phyloP scores from a whole-genome alignment of 106 monocot species.

The Dioscorea alata region DNA sequence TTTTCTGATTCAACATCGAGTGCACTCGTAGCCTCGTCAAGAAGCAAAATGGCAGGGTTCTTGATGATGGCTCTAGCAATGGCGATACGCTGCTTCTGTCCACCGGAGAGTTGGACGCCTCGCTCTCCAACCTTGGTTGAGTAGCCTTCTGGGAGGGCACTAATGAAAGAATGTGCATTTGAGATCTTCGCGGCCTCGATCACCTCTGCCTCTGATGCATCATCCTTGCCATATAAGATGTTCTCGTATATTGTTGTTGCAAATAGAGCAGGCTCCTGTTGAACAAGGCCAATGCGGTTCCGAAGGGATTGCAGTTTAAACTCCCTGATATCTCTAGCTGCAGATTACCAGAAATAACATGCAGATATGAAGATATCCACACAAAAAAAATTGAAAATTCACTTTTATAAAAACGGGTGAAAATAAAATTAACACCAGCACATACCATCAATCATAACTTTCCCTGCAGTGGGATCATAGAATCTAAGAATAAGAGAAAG shows the following conservation, averaged over 20 bases:
- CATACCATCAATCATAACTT: conserved; percentile 14
- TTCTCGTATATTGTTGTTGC: conserved; percentile 17
- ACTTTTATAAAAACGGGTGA: no score
- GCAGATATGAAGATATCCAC: neutral
- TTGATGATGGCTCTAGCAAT: conserved; percentile 20
- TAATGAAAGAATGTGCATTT: conserved; percentile 12
- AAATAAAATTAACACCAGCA: neutral
- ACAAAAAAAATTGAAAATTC: neutral
- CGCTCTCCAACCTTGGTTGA: conserved; percentile 20
- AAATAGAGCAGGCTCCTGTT: conserved; percentile 23
- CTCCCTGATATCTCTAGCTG: conserved; percentile 7
- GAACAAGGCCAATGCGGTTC: conserved; percentile 11
- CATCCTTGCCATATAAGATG: conserved; percentile 14
- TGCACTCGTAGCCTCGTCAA: conserved; percentile 30
- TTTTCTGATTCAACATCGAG: conserved; percentile 17
- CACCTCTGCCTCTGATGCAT: conserved; percentile 13
- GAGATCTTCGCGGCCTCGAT: conserved; percentile 9
- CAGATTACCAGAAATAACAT: neutral
- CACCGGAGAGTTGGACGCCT: conserved; percentile 23
- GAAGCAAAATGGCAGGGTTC: conserved; percentile 10
- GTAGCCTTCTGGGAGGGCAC: conserved; percentile 20
- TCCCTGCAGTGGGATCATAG: conserved; percentile 6
- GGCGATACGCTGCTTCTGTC: conserved; percentile 23
- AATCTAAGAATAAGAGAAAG: conserved; percentile 8
- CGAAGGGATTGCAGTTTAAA: conserved; percentile 3